phyloP scores from a whole-genome alignment of 768 basidiomycete genomes.

The Hypholoma fasciculare region DNA sequence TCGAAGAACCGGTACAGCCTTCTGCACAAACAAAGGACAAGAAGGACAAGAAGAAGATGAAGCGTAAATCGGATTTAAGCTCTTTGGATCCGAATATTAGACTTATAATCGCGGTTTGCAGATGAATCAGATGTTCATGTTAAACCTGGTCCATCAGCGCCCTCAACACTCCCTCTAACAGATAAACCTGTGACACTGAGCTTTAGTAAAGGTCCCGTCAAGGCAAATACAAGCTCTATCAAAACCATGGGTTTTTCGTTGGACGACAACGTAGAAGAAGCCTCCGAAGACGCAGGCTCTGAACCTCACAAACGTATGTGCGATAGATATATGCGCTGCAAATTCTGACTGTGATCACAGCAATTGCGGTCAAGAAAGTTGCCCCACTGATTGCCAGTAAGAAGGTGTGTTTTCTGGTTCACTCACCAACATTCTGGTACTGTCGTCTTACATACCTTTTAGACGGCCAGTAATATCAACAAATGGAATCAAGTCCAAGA shows the following conservation, averaged over 20 bases:
- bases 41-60: constrained; percentile 64
- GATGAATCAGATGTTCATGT: constrained; percentile 30
- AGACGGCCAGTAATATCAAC: constrained; percentile 89
- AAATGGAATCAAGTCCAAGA: constrained; percentile 98
- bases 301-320: constrained; percentile 53
- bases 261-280: constrained; percentile 53
- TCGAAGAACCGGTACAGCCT: constrained; percentile 54
- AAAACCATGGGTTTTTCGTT: constrained; percentile 59
- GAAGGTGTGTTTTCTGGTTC: constrained; percentile 51
- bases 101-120: constrained; percentile 3
- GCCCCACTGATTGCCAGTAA: constrained; percentile 82
- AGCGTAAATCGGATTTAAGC: constrained; percentile 36
- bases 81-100: background rate
- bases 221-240: constrained; percentile 28
- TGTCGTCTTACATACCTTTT: constrained; percentile 4
- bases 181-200: constrained; percentile 82
- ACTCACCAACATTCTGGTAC: constrained; percentile 9
- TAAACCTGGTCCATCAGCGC: constrained; percentile 40
- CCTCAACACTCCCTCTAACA: constrained; percentile 70
- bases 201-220: constrained; percentile 57
- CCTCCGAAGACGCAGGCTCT: constrained; percentile 42
- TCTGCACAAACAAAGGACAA: constrained; percentile 37
- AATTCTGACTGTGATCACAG: constrained; percentile 14
- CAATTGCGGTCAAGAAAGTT: constrained; percentile 61
- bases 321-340: constrained; percentile 1